Conservation (phyloP, 768 basidiomycete species). For the Clitopilus passeckerianus region DNA sequence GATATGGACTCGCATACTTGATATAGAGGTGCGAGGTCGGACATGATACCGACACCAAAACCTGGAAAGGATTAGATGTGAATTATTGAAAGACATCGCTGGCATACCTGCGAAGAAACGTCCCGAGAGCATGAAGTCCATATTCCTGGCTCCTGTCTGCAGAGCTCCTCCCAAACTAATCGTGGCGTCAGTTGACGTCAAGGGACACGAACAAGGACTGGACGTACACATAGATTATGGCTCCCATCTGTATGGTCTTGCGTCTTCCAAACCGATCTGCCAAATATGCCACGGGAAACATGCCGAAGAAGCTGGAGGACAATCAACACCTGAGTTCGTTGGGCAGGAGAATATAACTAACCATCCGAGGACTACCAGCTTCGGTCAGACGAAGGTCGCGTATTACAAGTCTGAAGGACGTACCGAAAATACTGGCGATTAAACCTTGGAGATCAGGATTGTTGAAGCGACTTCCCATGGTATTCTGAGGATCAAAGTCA, state of each 20-base stretch:
- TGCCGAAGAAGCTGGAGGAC: constrained; percentile 32
- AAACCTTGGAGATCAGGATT: constrained; percentile 32
- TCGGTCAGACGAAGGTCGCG: neutral
- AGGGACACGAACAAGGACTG: neutral
- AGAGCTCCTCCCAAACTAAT: constrained; percentile 37
- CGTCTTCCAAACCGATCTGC: constrained; percentile 34
- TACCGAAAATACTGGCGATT: constrained; percentile 37
- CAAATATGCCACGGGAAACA: constrained; percentile 36
- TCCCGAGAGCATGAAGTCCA: constrained; percentile 44
- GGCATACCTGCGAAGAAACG: constrained; percentile 41
- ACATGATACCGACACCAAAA: constrained; percentile 42
- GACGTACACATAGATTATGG: constrained; percentile 31
- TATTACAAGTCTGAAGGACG: constrained; percentile 1
- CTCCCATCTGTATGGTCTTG: constrained; percentile 34
- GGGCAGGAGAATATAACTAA: constrained; percentile 6
- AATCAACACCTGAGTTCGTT: neutral
- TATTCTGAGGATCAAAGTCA: constrained; percentile 11
- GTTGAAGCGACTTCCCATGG: constrained; percentile 29
- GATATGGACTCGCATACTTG: constrained; percentile 23
- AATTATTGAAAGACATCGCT: neutral
- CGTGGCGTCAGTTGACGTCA: neutral
- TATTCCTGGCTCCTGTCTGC: constrained; percentile 40
- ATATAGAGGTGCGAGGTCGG: constrained; percentile 47
- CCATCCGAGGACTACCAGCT: constrained; percentile 31
- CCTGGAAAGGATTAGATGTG: constrained; percentile 11